Evolutionary conservation across 2,329 filamentous ascomycete species (phyloP), one percentile per base, ranked within the genome.

Genomic region (Cytospora schulzeri): DNA sequence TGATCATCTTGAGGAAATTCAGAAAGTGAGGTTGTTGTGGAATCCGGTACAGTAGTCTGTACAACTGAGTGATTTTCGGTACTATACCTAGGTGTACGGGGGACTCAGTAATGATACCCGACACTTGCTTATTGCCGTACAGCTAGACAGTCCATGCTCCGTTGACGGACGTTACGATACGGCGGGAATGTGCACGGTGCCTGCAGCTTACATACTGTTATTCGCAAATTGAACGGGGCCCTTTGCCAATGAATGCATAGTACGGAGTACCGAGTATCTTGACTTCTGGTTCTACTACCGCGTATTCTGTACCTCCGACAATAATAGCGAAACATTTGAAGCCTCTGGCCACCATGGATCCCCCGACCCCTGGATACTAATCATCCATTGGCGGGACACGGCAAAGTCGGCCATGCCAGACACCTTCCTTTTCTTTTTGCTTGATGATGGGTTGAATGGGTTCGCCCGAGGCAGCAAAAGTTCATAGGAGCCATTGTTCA

Each of bases 361-460:
- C 59, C 59, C 28, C 22, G 52, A 50, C 29, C 62, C 57, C 51
- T 55, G 28, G n/a, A 51, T 38, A 14, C 62, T 54, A 33, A 17
- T 45, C 56, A 2, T 22, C 35, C 60, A 65, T 65, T 60, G 64
- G 64, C 48, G 33, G 41, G 38, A 4, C 35, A 48, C 64, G 64
- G 56, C 56, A 63, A 60, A 45, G 22, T 48, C 60, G 64, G 64
- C 51, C 19, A 35, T n/a, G 52, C 53, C 22, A 60, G 24, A 41
- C 14, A 33, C 28, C 29, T 56, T 52, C 31, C n/a, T 29, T 29
- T 52, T n/a, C 22, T 31, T 28, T 29, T 22, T 48, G 31, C 5
- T 26, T 29, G 31, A 26, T 22, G 33, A 17, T 35, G 33, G 14
- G 33, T 26, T 51, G n/a, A 6, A 24, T 35, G 41, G 22, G 6